Conservation (phyloP, 2,329 filamentous ascomycete genomes). For the Daldinia sp. region DNA sequence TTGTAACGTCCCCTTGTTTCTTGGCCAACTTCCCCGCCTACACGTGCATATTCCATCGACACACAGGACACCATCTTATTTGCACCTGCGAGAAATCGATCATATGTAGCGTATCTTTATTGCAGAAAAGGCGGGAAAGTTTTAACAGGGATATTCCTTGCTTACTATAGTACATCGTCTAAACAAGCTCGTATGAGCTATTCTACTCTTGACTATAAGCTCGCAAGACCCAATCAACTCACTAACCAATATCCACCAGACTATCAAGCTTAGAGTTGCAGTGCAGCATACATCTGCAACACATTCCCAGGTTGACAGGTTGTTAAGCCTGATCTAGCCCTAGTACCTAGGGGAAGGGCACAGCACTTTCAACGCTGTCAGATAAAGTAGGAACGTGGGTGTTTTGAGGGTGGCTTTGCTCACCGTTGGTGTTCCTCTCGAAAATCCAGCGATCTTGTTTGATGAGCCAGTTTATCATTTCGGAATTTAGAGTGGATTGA, state of each 20-base stretch:
- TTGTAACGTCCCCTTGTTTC: slow-evolving; percentile 34
- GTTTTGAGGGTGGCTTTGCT: slow-evolving; percentile 1
- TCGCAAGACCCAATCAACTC: slow-evolving; percentile 21
- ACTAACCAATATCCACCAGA: slow-evolving; percentile 20
- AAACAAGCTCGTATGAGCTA: slow-evolving; percentile 21
- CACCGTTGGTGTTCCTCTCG: not conserved
- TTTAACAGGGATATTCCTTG: slow-evolving; percentile 4
- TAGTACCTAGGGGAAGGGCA: not conserved
- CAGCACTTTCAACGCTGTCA: slow-evolving; percentile 3
- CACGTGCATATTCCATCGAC: slow-evolving; percentile 22
- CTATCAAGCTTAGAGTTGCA: slow-evolving; percentile 33
- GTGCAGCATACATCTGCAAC: slow-evolving; percentile 28
- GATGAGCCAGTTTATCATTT: slow-evolving; percentile 22
- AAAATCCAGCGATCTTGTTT: slow-evolving; percentile 11
- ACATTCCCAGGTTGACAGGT: slow-evolving; percentile 23
- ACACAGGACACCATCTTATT: not conserved
- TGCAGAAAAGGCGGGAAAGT: slow-evolving; percentile 13
- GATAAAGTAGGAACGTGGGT: not conserved
- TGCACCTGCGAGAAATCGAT: not conserved
- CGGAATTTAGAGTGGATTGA: slow-evolving; percentile 14
- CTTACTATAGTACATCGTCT: slow-evolving; percentile 11
- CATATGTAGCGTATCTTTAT: slow-evolving; percentile 1
- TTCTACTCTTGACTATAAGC: not conserved
- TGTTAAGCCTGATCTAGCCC: slow-evolving; percentile 19
- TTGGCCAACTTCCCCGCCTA: slow-evolving; percentile 28